Base-by-base conservation (phyloP, 2,329 filamentous ascomycete species). In the Chaetomium globosum region DNA sequence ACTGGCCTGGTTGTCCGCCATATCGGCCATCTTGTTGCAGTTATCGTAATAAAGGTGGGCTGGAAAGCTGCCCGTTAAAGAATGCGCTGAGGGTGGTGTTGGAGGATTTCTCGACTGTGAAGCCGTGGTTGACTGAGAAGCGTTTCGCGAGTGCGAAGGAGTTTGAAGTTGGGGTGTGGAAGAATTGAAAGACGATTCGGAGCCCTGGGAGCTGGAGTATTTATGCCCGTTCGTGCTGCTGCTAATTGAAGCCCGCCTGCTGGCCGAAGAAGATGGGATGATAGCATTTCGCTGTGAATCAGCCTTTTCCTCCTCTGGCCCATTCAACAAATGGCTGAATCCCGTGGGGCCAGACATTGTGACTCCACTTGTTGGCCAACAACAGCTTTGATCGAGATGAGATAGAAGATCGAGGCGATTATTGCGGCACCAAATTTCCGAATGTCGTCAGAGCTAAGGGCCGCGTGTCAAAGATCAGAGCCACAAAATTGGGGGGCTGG, bases 201-300 rank as follows among this genome's bases (percentile, higher is more conserved):
- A 86, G 76, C 82, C 83, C 61, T 80, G 78, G 68, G 83, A 85
- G 69, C 82, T 80, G 0, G 83, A 85, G 62, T 78, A 79, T 70
- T 78, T 81, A 74, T 82, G 19, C 76, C 76, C 31, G 39, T 26
- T 26, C 13, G 23, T 36, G 52, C 36, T 49, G n/a, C 39, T n/a
- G 53, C 53, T 26, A 9, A 28, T 49, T 12, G 36, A 56, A 39
- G 59, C 21, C 6, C 75, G 75, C 65, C 77, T 78, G 26, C 63
- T 61, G 2, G 71, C 63, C 2, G 67, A 57, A 12, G 65, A 59
- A 53, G 63, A 68, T 64, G 73, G 74, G 30, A 73, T 69, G 48
- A 28, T n/a, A 59, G 33, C 46, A 19, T 6, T 21, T 8, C n/a
- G 19, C 13, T 12, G 26, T 31, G 52, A 56, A 56, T 39, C 56